Conservation (phyloP, 73 alveolate genomes). For the Symbiodinium natans region DNA sequence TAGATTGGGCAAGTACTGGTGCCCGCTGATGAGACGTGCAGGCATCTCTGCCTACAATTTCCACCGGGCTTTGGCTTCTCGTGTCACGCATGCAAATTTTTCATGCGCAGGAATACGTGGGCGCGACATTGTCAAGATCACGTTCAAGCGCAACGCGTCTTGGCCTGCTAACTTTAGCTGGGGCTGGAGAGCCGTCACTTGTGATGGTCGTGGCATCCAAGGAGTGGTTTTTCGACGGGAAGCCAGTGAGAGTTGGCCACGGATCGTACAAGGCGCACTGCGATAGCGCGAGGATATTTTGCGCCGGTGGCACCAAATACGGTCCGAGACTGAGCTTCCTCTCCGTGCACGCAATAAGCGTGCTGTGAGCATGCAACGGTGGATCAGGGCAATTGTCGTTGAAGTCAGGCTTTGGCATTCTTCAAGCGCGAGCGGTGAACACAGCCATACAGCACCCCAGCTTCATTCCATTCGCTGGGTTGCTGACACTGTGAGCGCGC, state of each 20-base stretch:
- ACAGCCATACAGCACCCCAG: background rate
- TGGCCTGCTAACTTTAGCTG: background rate
- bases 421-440: background rate
- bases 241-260: conserved; percentile 2
- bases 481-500: background rate
- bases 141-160: background rate
- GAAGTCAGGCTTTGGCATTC: conserved; percentile 5
- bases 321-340: background rate
- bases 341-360: background rate
- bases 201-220: too few relatives aligned
- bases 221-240: conserved; percentile 5
- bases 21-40: conserved; percentile 6
- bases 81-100: too few relatives aligned
- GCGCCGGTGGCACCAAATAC: conserved; percentile 5
- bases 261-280: background rate
- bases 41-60: background rate
- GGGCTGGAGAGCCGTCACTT: background rate
- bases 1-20: conserved; percentile 9
- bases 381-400: too few relatives aligned
- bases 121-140: background rate
- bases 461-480: background rate
- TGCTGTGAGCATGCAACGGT: too few relatives aligned
- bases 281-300: background rate
- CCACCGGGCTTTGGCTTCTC: too few relatives aligned
- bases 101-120: conserved; percentile 8